Evolutionary conservation across 805 yeast species (phyloP), one percentile per base, ranked within the genome.

Genomic region (Saturnispora galanensis): DNA sequence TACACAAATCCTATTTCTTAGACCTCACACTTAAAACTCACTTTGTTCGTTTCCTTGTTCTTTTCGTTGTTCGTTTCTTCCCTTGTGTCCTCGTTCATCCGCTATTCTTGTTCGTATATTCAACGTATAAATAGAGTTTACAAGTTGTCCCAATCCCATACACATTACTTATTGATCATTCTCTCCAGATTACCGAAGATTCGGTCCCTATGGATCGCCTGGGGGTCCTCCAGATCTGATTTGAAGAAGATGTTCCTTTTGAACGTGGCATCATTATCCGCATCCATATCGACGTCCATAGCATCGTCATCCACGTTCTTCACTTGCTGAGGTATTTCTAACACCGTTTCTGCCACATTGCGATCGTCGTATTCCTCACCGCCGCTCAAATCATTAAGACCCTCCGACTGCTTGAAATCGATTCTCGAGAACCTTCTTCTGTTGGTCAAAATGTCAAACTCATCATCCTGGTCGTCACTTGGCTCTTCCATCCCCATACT

Each of bases 171-270:
- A 31, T 74, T 60, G 13, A 81, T 72, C 81, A 77, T 72, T 29
- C 58, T 63, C 50, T 81, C 76, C 26, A 81, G 58, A 45, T 65
- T 67, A 1, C 77, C 77, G 58, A 81, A 80, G 5, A 81, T 79
- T 39, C 60, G 65, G 53, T 81, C 87, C 44, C 88, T 61, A 53
- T 81, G 81, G 1, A 71, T 67, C 0, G 86, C 86, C 50, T 78
- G 39, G 4, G 76, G 78, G 52, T 79, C 82, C 29, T 76, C 77
- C 33, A 64, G 68, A 45, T 81, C 87, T 6, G 63, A 59, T 2
- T 70, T 66, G 53, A 79, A 80, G 53, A 80, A 81, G n/a, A 60
- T 57, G 50, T 79, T 72, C 44, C 86, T 55, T 47, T 61, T 57
- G 36, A 58, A 60, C n/a, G 44, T 38, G 9, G 40, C 49, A 17